These are phyloP conservation scores for Paramecium sexaurelia DNA, from an alignment of 73 alveolate genomes.

Conservation along the genomic window DNA sequence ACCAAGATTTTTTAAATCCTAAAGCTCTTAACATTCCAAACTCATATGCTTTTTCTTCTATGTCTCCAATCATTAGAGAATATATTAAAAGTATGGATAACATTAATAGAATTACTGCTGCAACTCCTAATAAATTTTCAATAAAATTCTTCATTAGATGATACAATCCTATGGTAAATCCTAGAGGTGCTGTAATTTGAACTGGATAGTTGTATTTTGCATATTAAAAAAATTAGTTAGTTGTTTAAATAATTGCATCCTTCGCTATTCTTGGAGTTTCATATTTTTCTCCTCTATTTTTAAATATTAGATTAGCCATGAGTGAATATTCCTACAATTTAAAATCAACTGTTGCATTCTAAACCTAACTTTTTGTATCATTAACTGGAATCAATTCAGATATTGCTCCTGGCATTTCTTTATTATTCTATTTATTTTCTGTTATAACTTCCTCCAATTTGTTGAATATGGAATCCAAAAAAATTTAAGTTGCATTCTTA, in stretches of 20 bases:
- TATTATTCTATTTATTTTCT: background rate
- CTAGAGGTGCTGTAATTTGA: constrained; percentile 43
- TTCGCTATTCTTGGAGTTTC: background rate
- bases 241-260: background rate
- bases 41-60: constrained; percentile 95
- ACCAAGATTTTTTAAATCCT: constrained; percentile 81
- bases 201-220: constrained; percentile 41
- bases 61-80: constrained; percentile 91
- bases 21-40: constrained; percentile 95
- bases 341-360: background rate
- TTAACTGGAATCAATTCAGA: constrained; percentile 1
- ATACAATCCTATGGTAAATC: constrained; percentile 22
- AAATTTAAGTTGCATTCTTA: background rate
- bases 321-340: constrained; percentile 44
- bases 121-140: constrained; percentile 79
- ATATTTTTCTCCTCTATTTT: constrained; percentile 45
- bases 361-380: background rate
- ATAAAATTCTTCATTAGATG: constrained; percentile 73
- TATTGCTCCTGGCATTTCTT: constrained; percentile 2
- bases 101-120: constrained; percentile 83
- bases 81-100: constrained; percentile 87
- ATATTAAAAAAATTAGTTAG: background rate
- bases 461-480: background rate
- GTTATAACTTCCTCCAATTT: constrained; percentile 1
- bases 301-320: constrained; percentile 42